Evolutionary conservation across 257 asterid species (phyloP), one percentile per base, ranked within the genome.

Genomic region (Vinca minor): DNA sequence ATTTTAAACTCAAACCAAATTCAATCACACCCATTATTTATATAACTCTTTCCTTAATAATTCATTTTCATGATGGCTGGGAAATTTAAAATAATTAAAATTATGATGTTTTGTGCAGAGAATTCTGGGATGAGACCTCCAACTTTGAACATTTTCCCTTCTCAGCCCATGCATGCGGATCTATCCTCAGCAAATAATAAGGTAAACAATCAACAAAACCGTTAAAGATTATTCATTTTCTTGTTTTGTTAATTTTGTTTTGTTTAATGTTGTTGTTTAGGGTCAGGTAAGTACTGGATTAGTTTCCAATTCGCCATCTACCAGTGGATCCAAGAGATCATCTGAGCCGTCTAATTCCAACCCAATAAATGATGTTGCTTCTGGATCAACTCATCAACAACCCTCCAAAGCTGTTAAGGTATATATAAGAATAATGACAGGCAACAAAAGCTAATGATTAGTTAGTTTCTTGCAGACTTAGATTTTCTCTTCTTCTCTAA

Each of bases 141-240:
- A 45, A 92, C 98, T 60, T 79, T 89, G 61, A 89, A 87, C 80
- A 92, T 92, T 56, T 92, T 92, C 69, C 97, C 98, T 20, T 89
- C 98, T 47, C 91, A 87, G 66, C 98, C 96, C 82, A 89, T 92
- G 97, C 98, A 92, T 80, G 95, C 77, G 57, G 86, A 79, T 70
- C 79, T 88, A 42, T 44, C 88, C 50, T 61, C 87, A 2, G 3
- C 38, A 34, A 7, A 3, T 34, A 34, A 34, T 7, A 34, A 34
- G 38, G 38, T 34, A 34, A n/a, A n/a, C n/a, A n/a, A n/a, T 34
- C 38, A 34, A 7, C 38, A 34, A 34, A n/a, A n/a, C n/a, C n/a
- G n/a, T n/a, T n/a, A n/a, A n/a, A n/a, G n/a, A n/a, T n/a, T n/a
- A n/a, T n/a, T n/a, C n/a, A n/a, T n/a, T 7, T 34, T n/a, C n/a